Base-by-base conservation (phyloP, 768 basidiomycete species). In the Pholiota microspora region DNA sequence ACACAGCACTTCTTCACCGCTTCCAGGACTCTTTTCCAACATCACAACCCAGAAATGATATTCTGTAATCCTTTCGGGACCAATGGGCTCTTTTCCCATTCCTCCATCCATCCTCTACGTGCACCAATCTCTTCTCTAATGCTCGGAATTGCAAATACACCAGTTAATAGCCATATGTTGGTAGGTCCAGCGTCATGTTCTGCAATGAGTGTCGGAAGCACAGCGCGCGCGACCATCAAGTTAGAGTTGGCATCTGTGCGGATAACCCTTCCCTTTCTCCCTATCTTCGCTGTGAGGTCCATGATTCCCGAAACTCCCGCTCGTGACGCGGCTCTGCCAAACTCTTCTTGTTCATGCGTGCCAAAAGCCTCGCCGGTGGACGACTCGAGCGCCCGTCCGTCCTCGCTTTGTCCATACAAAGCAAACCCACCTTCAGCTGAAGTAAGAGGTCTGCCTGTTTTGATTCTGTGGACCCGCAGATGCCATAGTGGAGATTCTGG, bases 221-320 rank as follows among this genome's bases (percentile, higher is more conserved):
- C 78, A 31, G 86, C 83, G 18, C 86, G 73, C 2, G 87, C 76
- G 29, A 80, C 81, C 58, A 89, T 79, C 63, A 89, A 66, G 64
- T 88, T 89, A 29, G 86, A 77, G 68, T 91, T 89, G 29, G 88
- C 83, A 64, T 91, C 88, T 24, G 81, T 82, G 36, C 85, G 75
- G 12, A 88, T 64, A n/a, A 82, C 80, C 51, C 63, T 60, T 2
- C 73, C 76, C 45, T 55, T 63, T 42, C 75, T 65, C 45, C 47
- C 45, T 18, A 42, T 47, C 15, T 24, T 38, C 21, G 59, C 58
- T 40, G 67, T 69, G 16, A 88, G 64, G 62, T 84, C 83, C 1
- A 75, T 74, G 16, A 89, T 77, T 2, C 84, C 88, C 8, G 79
- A 80, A 16, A 82, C 83, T 5, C 89, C 89, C 7, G 81, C 85